Evolutionary conservation across 176 grass and related monocot species (phyloP).

Genomic region (Bolboschoenus planiculmis): DNA sequence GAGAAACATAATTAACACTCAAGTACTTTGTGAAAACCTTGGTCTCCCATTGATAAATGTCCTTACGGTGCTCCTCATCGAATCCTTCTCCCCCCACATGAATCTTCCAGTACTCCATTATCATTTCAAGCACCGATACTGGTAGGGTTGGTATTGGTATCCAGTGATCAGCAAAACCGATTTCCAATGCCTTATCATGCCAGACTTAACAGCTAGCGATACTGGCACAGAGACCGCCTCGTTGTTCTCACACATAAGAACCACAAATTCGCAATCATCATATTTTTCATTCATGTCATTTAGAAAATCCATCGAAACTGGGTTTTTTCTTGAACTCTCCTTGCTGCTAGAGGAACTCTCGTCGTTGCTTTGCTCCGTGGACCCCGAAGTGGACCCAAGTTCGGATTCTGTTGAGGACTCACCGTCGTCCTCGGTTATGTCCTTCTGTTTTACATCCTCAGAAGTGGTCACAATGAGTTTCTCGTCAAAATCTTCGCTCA

Average conservation of each 20-base stretch:
- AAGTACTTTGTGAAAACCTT: neutral
- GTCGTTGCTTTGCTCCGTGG: neutral
- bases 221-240: neutral
- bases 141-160: neutral
- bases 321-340: neutral
- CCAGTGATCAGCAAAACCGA: neutral
- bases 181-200: neutral
- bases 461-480: neutral
- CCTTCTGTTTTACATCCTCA: neutral
- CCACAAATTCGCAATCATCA: neutral
- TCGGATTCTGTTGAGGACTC: neutral
- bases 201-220: neutral
- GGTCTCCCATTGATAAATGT: neutral
- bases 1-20: neutral
- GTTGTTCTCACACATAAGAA: neutral
- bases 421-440: neutral
- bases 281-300: neutral
- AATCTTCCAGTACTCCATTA: conserved; percentile 7
- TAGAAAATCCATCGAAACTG: neutral
- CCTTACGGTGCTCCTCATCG: neutral
- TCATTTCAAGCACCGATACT: neutral
- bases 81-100: neutral
- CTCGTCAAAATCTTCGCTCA: neutral
- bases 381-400: neutral
- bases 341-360: neutral